Percentiles rank a stretch among this genome's conserved stretches.
phyloP scores from a whole-genome alignment of 2,329 filamentous ascomycete species.

The Zasmidium cellare region DNA sequence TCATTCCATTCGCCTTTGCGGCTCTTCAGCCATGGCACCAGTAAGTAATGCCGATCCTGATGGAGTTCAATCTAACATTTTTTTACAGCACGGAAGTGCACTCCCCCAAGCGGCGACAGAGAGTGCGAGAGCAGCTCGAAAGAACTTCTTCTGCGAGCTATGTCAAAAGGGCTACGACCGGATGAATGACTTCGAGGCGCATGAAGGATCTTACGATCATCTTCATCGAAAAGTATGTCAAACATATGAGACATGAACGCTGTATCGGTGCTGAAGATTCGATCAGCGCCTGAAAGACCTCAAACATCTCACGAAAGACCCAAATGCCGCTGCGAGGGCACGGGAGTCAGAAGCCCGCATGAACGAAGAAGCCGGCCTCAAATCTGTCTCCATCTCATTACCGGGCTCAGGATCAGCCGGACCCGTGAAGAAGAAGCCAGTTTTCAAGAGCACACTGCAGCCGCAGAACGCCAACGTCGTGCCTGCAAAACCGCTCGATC shows the following conservation, averaged over 20 bases:
- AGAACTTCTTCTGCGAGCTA: conserved; percentile 79
- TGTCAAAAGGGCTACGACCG: conserved; percentile 94
- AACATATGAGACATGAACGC: conserved; percentile 2
- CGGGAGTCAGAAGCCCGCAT: conserved; percentile 53
- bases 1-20: too few species aligned
- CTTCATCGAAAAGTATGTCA: conserved; percentile 73
- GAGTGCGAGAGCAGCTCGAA: conserved; percentile 72
- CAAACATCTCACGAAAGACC: conserved; percentile 78
- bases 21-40: neutral
- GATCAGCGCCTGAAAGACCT: conserved; percentile 72
- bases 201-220: conserved; percentile 93
- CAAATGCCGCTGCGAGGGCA: conserved; percentile 63
- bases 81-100: conserved; percentile 31
- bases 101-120: conserved; percentile 48
- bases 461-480: conserved; percentile 22
- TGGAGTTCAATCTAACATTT: neutral
- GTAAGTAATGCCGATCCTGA: neutral
- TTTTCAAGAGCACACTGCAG: conserved; percentile 31
- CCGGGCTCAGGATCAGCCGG: neutral
- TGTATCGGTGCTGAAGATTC: neutral
- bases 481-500: neutral
- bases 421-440: conserved; percentile 28
- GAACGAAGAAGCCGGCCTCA: conserved; percentile 57
- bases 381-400: conserved; percentile 53
- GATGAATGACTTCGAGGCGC: conserved; percentile 94